phyloP scores from a whole-genome alignment of 306 rosid genomes.

The Vigna mungo region DNA sequence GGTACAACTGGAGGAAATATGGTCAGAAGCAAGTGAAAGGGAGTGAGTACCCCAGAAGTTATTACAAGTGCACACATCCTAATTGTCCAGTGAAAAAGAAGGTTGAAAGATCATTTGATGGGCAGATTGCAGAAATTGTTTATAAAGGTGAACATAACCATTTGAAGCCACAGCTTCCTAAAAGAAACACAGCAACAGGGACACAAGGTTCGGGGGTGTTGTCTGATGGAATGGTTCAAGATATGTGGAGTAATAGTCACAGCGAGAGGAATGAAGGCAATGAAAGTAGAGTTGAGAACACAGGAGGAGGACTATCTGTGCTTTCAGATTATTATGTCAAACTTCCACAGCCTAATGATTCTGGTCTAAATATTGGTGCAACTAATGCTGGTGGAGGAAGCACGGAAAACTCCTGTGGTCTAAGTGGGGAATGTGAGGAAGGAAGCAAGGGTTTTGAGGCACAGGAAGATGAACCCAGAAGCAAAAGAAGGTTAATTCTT shows the following conservation, averaged over 20 bases:
- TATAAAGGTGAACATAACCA: slow-evolving; percentile 96
- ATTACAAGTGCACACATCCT: slow-evolving; percentile 94
- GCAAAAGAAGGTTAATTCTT: slow-evolving; percentile 69
- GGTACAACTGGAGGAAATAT: slow-evolving; percentile 96
- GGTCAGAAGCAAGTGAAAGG: slow-evolving; percentile 99
- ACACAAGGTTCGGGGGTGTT: slow-evolving; percentile 62
- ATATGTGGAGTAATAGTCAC: slow-evolving; percentile 51
- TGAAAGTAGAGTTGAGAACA: slow-evolving; percentile 62
- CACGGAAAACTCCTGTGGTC: slow-evolving; percentile 66
- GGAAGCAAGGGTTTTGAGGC: slow-evolving; percentile 67
- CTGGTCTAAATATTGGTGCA: slow-evolving; percentile 42
- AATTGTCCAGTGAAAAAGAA: slow-evolving; percentile 94
- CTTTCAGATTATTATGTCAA: slow-evolving; percentile 54
- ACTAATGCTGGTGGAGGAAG: slow-evolving; percentile 51
- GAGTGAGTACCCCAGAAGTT: slow-evolving; percentile 93
- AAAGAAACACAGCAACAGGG: slow-evolving; percentile 60
- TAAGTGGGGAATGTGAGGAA: slow-evolving; percentile 75
- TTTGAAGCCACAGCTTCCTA: slow-evolving; percentile 82
- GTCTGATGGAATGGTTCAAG: slow-evolving; percentile 64
- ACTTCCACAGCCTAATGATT: slow-evolving; percentile 46
- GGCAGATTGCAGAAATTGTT: slow-evolving; percentile 91
- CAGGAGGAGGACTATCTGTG: slow-evolving; percentile 47
- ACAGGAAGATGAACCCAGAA: slow-evolving; percentile 63
- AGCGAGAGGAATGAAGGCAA: slow-evolving; percentile 64
- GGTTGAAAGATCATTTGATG: slow-evolving; percentile 93